A percentile compares a stretch with the other conserved stretches of the same genome.
These are phyloP conservation scores for Crataegus laevigata DNA, from an alignment of 306 rosid species.

Conservation along the genomic window DNA sequence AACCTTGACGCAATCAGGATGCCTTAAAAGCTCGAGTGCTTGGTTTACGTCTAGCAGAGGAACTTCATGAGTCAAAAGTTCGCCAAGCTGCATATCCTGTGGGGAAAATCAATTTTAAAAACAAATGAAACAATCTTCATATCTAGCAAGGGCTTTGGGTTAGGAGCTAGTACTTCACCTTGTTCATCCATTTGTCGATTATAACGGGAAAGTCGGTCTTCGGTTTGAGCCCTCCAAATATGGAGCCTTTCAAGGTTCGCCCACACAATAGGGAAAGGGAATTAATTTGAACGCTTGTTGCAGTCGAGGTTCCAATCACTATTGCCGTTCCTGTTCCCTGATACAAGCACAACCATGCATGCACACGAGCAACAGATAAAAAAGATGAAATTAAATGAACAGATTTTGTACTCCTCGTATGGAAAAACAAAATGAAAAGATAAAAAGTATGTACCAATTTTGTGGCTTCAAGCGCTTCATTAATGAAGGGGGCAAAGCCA, in stretches of 20 bases:
- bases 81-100: slow-evolving; percentile 43
- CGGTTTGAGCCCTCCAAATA: slow-evolving; percentile 46
- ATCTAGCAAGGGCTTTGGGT: too few relatives aligned
- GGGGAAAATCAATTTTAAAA: neutral
- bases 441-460: slow-evolving; percentile 21
- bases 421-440: neutral
- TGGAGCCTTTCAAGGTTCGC: slow-evolving; percentile 38
- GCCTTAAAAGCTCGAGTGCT: slow-evolving; percentile 28
- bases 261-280: slow-evolving; percentile 19
- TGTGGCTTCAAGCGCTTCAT: slow-evolving; percentile 41
- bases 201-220: slow-evolving; percentile 37
- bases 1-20: slow-evolving; percentile 38
- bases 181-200: slow-evolving; percentile 27
- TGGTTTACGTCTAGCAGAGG: slow-evolving; percentile 19
- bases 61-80: slow-evolving; percentile 40
- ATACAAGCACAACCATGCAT: neutral
- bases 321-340: slow-evolving; percentile 41
- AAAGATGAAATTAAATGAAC: neutral
- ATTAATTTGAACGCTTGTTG: slow-evolving; percentile 12
- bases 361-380: neutral
- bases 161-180: slow-evolving; percentile 14
- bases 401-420: neutral
- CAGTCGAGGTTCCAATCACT: slow-evolving; percentile 20
- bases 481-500: slow-evolving; percentile 28
- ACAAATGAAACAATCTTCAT: too few relatives aligned